phyloP scores from a whole-genome alignment of 176 grass and related monocot species.

The Musa itinerans region DNA sequence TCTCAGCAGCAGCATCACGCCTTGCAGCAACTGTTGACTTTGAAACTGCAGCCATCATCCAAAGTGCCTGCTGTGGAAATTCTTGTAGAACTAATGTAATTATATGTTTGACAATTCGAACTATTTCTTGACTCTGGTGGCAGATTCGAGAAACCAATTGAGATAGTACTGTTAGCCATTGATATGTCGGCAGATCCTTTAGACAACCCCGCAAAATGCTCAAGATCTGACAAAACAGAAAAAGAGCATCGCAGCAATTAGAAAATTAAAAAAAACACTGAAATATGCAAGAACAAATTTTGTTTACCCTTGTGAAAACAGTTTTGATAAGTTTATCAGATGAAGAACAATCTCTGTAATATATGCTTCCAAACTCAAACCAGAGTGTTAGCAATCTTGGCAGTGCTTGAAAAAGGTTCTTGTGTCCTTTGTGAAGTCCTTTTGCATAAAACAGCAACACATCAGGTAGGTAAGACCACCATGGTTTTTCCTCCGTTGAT shows the following conservation, averaged over 20 bases:
- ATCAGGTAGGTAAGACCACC: constrained; percentile 57
- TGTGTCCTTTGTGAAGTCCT: constrained; percentile 86
- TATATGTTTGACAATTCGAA: constrained; percentile 60
- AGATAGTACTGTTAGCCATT: constrained; percentile 94
- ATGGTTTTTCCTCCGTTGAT: constrained; percentile 54
- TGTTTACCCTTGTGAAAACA: constrained; percentile 45
- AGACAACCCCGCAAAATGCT: constrained; percentile 62
- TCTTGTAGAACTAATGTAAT: constrained; percentile 64
- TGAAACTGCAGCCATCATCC: constrained; percentile 99
- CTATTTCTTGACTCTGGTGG: constrained; percentile 66
- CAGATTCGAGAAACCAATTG: constrained; percentile 95
- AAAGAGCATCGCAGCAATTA: not conserved
- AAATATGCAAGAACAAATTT: constrained; percentile 1
- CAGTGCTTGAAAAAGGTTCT: constrained; percentile 86
- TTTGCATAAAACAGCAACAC: constrained; percentile 71
- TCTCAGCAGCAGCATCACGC: constrained; percentile 73
- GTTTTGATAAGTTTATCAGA: constrained; percentile 51
- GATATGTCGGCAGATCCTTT: constrained; percentile 90
- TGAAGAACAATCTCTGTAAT: constrained; percentile 34
- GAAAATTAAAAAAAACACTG: not conserved
- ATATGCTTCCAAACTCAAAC: constrained; percentile 96
- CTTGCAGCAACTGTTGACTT: constrained; percentile 79
- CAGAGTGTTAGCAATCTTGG: constrained; percentile 87
- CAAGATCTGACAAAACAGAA: constrained; percentile 36
- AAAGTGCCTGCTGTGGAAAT: constrained; percentile 91